Conservation (phyloP, 139 green algal species). For the Desmodesmus armatus region DNA sequence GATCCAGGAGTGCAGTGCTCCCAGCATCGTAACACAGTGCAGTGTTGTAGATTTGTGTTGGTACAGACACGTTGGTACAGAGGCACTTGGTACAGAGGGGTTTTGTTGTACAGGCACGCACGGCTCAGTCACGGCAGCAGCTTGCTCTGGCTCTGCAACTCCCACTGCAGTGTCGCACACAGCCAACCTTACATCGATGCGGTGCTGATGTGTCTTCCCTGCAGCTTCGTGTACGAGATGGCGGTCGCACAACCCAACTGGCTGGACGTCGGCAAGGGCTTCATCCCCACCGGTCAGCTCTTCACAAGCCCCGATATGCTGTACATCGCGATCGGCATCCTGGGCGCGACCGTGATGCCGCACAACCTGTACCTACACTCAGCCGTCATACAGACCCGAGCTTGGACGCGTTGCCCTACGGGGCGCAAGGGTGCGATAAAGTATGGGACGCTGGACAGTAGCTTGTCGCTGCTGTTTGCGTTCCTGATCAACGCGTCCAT, state of each 20-base stretch:
- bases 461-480: slow-evolving; percentile 63
- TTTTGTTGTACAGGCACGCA: too few relatives aligned
- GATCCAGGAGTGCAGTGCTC: too few relatives aligned
- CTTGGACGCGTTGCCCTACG: slow-evolving; percentile 53
- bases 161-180: not conserved
- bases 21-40: too few relatives aligned
- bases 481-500: slow-evolving; percentile 81
- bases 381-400: slow-evolving; percentile 69
- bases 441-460: slow-evolving; percentile 67
- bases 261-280: slow-evolving; percentile 58
- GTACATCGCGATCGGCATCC: slow-evolving; percentile 67
- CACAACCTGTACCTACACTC: slow-evolving; percentile 78
- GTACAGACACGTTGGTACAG: too few relatives aligned
- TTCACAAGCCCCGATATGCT: slow-evolving; percentile 57
- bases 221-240: slow-evolving; percentile 68
- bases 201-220: not conserved
- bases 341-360: slow-evolving; percentile 73
- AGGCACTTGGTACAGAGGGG: too few relatives aligned
- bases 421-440: slow-evolving; percentile 62
- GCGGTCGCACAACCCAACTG: slow-evolving; percentile 58
- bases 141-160: not conserved
- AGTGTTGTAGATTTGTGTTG: too few relatives aligned
- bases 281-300: slow-evolving; percentile 54
- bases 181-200: not conserved
- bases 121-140: too few relatives aligned